These are phyloP conservation scores for Diaporthe nobilis DNA, from an alignment of 2,329 filamentous ascomycete species.

Conservation along the genomic window DNA sequence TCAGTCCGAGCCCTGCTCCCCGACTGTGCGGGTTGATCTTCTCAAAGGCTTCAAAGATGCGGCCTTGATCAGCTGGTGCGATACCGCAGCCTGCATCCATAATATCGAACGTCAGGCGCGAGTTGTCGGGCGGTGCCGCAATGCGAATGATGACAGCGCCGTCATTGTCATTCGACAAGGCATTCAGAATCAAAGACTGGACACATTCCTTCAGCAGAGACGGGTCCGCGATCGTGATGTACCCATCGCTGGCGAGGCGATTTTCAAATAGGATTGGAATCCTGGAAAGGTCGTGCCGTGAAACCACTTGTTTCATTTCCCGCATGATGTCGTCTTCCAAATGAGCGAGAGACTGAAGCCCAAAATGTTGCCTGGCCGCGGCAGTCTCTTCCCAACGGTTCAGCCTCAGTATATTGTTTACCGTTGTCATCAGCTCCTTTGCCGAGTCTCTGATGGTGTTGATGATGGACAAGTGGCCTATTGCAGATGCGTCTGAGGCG, in stretches of 20 bases:
- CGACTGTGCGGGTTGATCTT: conserved; percentile 55
- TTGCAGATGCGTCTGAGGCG: not conserved
- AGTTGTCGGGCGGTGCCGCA: conserved; percentile 49
- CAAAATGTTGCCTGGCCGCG: conserved; percentile 42
- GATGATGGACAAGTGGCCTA: conserved; percentile 45
- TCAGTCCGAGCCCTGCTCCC: conserved; percentile 59
- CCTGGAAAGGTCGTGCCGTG: conserved; percentile 47
- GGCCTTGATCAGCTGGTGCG: conserved; percentile 49
- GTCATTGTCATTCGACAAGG: conserved; percentile 55
- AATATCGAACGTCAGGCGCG: conserved; percentile 55
- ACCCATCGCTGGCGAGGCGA: conserved; percentile 46
- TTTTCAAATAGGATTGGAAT: conserved; percentile 53
- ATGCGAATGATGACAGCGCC: conserved; percentile 55
- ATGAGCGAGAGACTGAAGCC: not conserved
- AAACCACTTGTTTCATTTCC: conserved; percentile 48
- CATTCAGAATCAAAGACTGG: conserved; percentile 57
- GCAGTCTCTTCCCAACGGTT: conserved; percentile 54
- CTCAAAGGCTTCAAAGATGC: conserved; percentile 60
- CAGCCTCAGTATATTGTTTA: conserved; percentile 60
- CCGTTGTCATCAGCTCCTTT: conserved; percentile 58
- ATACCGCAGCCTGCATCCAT: conserved; percentile 60
- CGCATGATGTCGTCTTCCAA: conserved; percentile 51
- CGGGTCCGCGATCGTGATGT: conserved; percentile 54
- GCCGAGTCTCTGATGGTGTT: conserved; percentile 57
- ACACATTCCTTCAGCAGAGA: conserved; percentile 58